These are phyloP conservation scores for Ophiocordyceps camponoti-saundersi DNA, from an alignment of 2,329 filamentous ascomycete species.

Conservation along the genomic window DNA sequence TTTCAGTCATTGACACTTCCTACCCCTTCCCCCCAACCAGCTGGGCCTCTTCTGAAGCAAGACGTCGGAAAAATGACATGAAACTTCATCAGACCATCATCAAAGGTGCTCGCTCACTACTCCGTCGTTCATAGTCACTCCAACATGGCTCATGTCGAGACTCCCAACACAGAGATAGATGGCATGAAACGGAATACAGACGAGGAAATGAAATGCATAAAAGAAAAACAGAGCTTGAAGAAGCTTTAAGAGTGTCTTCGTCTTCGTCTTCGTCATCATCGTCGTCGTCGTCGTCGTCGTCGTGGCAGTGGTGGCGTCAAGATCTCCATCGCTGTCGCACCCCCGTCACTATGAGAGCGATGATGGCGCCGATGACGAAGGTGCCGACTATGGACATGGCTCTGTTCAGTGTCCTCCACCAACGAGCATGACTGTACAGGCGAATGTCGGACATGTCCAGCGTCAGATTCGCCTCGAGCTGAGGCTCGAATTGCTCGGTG, in stretches of 20 bases:
- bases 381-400: conserved; percentile 39
- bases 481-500: conserved; percentile 20
- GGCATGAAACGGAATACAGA: no score
- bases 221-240: no score
- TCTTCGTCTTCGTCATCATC: background rate
- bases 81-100: background rate
- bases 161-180: no score
- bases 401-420: conserved; percentile 44
- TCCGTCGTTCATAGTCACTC: no score
- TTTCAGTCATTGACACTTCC: background rate
- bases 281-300: background rate
- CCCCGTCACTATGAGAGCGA: conserved; percentile 34
- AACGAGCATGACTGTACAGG: conserved; percentile 33
- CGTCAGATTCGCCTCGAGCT: conserved; percentile 16
- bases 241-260: background rate
- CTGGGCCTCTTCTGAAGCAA: background rate
- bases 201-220: no score
- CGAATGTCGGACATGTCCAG: conserved; percentile 23
- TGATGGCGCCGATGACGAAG: conserved; percentile 32
- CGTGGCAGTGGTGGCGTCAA: background rate
- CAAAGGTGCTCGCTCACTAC: background rate
- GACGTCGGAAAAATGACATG: background rate
- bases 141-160: background rate
- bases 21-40: background rate
- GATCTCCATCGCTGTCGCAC: conserved; percentile 29